Evolutionary conservation across 2,329 filamentous ascomycete species (phyloP).

Genomic region (Nemania serpens): DNA sequence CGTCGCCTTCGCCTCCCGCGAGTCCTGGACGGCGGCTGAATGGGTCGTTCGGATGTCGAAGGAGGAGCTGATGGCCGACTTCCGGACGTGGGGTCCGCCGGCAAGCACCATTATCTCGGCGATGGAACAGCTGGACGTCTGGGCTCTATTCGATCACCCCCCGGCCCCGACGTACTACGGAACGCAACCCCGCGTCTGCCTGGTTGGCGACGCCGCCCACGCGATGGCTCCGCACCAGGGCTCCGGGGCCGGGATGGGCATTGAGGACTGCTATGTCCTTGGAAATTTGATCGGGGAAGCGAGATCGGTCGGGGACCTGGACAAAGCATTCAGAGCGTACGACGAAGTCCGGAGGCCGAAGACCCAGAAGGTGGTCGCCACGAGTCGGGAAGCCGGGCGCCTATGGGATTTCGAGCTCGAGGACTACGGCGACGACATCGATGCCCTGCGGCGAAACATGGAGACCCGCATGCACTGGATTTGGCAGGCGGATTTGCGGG

Average conservation of each 20-base stretch:
- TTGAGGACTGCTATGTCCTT: constrained; percentile 52
- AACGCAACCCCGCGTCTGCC: constrained; percentile 44
- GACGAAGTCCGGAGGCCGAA: constrained; percentile 54
- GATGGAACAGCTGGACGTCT: constrained; percentile 51
- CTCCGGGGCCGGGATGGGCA: constrained; percentile 61
- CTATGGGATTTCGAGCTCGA: constrained; percentile 51
- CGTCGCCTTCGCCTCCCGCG: constrained; percentile 35
- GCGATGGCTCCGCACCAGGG: constrained; percentile 65
- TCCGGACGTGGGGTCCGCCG: constrained; percentile 31
- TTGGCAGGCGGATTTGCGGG: constrained; percentile 42
- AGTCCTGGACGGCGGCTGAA: constrained; percentile 32
- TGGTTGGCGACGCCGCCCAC: constrained; percentile 67
- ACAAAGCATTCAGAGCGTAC: constrained; percentile 55
- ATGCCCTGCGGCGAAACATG: constrained; percentile 44
- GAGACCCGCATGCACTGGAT: constrained; percentile 44
- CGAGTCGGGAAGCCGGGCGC: constrained; percentile 51
- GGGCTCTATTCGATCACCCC: constrained; percentile 51
- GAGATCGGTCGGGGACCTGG: constrained; percentile 40
- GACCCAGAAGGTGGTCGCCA: constrained; percentile 55
- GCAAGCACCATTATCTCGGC: constrained; percentile 28
- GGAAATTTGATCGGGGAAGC: constrained; percentile 53
- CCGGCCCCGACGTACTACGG: constrained; percentile 49
- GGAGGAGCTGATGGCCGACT: constrained; percentile 35
- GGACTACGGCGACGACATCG: constrained; percentile 39
- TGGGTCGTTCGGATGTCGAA: constrained; percentile 35